Evolutionary conservation across 208 protist species (phyloP), one percentile per base, ranked within the genome.

Genomic region (Endotrypanum monterogeii): DNA sequence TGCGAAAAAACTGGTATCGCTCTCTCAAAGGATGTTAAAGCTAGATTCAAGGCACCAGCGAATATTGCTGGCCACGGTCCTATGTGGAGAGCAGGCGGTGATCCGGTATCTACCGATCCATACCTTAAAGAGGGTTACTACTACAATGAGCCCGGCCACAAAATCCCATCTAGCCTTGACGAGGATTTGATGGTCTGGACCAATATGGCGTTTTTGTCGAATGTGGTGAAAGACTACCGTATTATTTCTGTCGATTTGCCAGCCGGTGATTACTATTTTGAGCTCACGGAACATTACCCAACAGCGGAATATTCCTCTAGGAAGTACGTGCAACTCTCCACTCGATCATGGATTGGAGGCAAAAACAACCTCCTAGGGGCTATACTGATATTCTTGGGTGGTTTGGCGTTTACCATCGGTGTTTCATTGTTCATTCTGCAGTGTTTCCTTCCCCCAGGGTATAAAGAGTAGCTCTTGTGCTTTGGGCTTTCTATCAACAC

Each of bases 151-250:
- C 74, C 88, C 37, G 90, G 92, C 0, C 96, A 98, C 76, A 73
- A 75, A 23, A 90, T 98, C 41, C 93, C 96, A 7, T 69, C 76
- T 0, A 71, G 74, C 8, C 86, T 77, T 32, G 96, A 99, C 87
- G 93, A 99, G 76, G 97, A 99, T 79, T 98, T 99, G 55, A 98
- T 99, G 58, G 97, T 99, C 39, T 99, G 99, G 99, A 96, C 99
- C 83, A 88, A 98, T 50, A 83, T 90, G 20, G 96, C 98, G 2
- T 97, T 89, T 20, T 87, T 99, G 20, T 91, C 98, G 30, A 93
- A 85, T 39, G 99, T 99, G 77, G 88, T 90, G 20, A 99, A 99
- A 73, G 90, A 99, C 20, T 98, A 99, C 81, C 86, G 98, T 28
- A 87, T 95, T 58, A 94, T 99, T 62, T 74, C 95, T 32, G 61